Conservation (phyloP, 257 asterid species). For the Plantago ovata region DNA sequence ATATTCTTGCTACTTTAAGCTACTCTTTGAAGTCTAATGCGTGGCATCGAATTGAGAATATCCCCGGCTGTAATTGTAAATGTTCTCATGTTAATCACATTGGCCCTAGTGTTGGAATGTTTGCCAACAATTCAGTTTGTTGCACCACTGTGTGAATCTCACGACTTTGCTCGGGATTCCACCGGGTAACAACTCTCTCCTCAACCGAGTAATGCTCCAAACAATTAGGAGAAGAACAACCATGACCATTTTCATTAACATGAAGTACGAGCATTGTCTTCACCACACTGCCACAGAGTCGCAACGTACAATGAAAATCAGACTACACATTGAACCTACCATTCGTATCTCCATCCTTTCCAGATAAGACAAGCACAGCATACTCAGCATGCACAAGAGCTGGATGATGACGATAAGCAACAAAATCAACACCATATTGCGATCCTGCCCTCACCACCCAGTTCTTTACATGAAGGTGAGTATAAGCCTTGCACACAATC, state of each 20-base stretch:
- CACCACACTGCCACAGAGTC: slow-evolving; percentile 81
- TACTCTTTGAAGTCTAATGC: too few relatives aligned
- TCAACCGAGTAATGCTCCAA: slow-evolving; percentile 40
- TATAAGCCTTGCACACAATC: slow-evolving; percentile 43
- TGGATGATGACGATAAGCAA: slow-evolving; percentile 84
- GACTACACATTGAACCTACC: slow-evolving; percentile 76
- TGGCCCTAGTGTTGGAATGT: too few relatives aligned
- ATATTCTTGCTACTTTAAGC: too few relatives aligned
- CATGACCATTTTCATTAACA: slow-evolving; percentile 23
- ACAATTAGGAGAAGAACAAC: slow-evolving; percentile 22
- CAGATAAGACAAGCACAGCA: slow-evolving; percentile 49
- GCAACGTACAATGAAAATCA: slow-evolving; percentile 68
- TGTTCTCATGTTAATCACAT: too few relatives aligned
- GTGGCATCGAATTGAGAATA: too few relatives aligned
- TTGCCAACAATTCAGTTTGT: slow-evolving; percentile 8
- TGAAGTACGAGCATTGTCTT: slow-evolving; percentile 62
- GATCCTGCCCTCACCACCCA: slow-evolving; percentile 74
- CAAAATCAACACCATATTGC: slow-evolving; percentile 78
- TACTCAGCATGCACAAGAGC: slow-evolving; percentile 79
- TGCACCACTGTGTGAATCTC: slow-evolving; percentile 21
- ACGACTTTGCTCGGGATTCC: slow-evolving; percentile 64
- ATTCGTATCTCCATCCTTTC: slow-evolving; percentile 23
- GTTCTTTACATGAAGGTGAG: slow-evolving; percentile 72
- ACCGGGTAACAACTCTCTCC: slow-evolving; percentile 60
- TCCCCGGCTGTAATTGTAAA: too few relatives aligned